Percentiles rank a stretch among this genome's conserved stretches.
Evolutionary conservation across 768 basidiomycete species (phyloP).

Genomic region (Amylocystis lapponica): DNA sequence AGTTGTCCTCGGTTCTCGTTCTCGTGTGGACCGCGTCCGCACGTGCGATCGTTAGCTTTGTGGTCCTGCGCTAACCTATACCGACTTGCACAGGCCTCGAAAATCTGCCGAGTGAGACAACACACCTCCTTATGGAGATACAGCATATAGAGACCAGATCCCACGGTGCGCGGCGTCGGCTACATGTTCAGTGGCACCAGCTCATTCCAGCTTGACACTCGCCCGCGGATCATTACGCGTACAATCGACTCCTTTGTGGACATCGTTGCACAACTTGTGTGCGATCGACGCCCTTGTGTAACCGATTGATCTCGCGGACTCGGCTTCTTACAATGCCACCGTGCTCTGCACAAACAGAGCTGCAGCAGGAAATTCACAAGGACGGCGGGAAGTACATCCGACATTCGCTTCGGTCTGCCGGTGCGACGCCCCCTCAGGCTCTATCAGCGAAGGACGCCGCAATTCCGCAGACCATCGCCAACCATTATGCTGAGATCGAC

Average conservation of each 20-base stretch:
- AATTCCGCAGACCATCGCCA: conserved; percentile 30
- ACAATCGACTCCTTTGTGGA: background rate
- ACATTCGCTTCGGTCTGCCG: conserved; percentile 30
- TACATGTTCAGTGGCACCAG: background rate
- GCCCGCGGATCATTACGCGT: background rate
- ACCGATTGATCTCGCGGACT: background rate
- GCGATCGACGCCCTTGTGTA: background rate
- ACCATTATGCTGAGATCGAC: conserved; percentile 25
- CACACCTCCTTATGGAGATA: conserved; percentile 43
- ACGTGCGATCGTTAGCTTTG: background rate
- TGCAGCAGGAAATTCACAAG: conserved; percentile 39
- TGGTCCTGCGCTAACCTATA: background rate
- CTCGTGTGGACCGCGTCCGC: background rate
- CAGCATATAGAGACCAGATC: conserved; percentile 37
- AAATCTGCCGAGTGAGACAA: conserved; percentile 44
- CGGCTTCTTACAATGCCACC: no score
- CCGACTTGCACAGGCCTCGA: conserved; percentile 35
- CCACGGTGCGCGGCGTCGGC: conserved; percentile 27
- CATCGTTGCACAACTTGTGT: background rate
- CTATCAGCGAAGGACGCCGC: conserved; percentile 29
- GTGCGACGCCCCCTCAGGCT: conserved; percentile 13
- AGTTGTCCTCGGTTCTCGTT: background rate
- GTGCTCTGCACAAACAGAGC: conserved; percentile 23
- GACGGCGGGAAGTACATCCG: conserved; percentile 40
- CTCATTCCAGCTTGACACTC: background rate